Percentiles rank a stretch among this genome's conserved stretches.
Conservation (phyloP, 176 grass and related monocot species). For the Oryza rufipogon region DNA sequence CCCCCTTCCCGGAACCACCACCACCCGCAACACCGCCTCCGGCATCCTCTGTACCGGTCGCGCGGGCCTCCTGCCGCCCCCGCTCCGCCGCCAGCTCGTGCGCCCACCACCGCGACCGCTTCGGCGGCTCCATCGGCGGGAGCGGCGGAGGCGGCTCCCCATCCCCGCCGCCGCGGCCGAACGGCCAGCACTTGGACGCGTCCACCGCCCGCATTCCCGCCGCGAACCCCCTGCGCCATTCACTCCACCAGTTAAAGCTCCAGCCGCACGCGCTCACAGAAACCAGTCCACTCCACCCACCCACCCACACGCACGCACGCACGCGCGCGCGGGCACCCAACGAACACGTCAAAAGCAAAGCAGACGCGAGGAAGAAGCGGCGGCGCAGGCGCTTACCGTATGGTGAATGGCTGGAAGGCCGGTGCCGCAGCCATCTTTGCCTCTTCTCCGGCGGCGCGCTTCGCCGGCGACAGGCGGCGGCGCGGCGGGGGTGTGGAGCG, state of each 20-base stretch:
- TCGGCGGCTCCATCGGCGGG: conserved; percentile 38
- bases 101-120: conserved; percentile 52
- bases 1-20: neutral
- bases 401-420: conserved; percentile 50
- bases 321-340: neutral
- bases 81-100: conserved; percentile 37
- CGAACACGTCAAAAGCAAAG: neutral
- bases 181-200: conserved; percentile 38
- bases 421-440: conserved; percentile 34
- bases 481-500: neutral
- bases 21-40: neutral
- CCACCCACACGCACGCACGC: neutral
- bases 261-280: neutral
- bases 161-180: conserved; percentile 10
- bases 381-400: conserved; percentile 47
- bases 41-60: neutral
- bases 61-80: neutral
- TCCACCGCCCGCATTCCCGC: conserved; percentile 46
- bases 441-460: neutral
- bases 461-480: conserved; percentile 20
- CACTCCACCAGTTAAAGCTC: conserved; percentile 1
- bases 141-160: conserved; percentile 15
- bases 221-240: conserved; percentile 49
- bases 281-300: neutral
- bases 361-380: neutral